Conservation (phyloP, 495 filamentous ascomycete species). For the Neurospora sublineolata region DNA sequence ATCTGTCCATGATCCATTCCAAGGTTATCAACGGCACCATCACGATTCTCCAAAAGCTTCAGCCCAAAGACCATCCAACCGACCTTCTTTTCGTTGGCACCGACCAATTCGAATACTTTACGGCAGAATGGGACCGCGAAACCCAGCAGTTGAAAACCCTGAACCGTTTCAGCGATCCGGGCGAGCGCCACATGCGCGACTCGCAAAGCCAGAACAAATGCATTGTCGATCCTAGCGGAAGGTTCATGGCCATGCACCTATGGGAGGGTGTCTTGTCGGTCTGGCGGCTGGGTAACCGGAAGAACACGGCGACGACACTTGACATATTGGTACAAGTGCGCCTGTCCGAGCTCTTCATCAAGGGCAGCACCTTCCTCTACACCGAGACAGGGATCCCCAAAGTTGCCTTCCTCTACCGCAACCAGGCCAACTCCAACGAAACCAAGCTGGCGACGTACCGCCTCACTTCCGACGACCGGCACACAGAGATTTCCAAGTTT, state of each 20-base stretch:
- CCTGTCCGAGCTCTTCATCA: constrained; percentile 78
- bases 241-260: constrained; percentile 73
- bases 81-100: constrained; percentile 92
- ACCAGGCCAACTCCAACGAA: constrained; percentile 49
- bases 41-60: constrained; percentile 72
- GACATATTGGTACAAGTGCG: constrained; percentile 60
- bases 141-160: constrained; percentile 54
- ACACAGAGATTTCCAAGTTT: constrained; percentile 33
- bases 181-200: constrained; percentile 71
- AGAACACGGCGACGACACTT: constrained; percentile 43
- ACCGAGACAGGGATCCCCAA: constrained; percentile 60
- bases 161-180: constrained; percentile 52
- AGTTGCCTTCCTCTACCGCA: constrained; percentile 75
- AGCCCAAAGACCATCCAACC: constrained; percentile 56
- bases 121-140: constrained; percentile 65
- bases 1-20: constrained; percentile 42
- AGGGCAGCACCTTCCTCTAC: constrained; percentile 70
- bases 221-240: constrained; percentile 69
- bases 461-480: constrained; percentile 39
- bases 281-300: constrained; percentile 43
- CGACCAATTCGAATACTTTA: constrained; percentile 81
- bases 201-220: constrained; percentile 65
- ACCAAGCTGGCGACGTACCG: constrained; percentile 50
- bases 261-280: constrained; percentile 84
- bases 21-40: constrained; percentile 70